Evolutionary conservation across 108 stramenopile genomes (phyloP).

Genomic region (Cylindrotheca fusiformis): DNA sequence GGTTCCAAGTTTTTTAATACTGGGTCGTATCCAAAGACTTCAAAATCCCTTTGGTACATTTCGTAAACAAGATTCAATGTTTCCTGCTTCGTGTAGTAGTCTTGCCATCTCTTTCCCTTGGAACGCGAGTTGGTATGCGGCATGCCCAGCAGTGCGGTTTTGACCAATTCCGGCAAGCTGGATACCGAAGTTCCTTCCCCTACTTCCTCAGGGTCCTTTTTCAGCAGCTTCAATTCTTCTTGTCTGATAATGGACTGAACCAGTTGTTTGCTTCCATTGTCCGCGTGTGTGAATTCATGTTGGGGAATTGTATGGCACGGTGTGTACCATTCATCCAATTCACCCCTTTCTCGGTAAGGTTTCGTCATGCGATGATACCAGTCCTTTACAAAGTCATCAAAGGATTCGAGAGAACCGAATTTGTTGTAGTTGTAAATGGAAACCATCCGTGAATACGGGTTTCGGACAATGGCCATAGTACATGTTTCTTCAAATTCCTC

Average conservation of each 20-base stretch:
- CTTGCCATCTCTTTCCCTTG: conserved; percentile 47
- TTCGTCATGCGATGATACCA: conserved; percentile 46
- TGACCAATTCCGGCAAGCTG: conserved; percentile 33
- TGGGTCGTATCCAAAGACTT: conserved; percentile 48
- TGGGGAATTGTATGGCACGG: conserved; percentile 57
- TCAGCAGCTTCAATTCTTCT: conserved; percentile 53
- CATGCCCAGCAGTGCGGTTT: conserved; percentile 49
- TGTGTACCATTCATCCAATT: conserved; percentile 65
- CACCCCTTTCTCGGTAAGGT: conserved; percentile 44
- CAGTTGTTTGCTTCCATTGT: conserved; percentile 34
- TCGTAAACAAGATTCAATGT: conserved; percentile 59
- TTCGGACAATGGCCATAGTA: conserved; percentile 57
- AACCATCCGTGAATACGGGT: conserved; percentile 67
- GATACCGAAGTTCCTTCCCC: background rate
- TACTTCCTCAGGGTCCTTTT: conserved; percentile 12
- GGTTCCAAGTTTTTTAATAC: conserved; percentile 37
- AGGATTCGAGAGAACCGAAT: conserved; percentile 46
- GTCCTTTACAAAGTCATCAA: conserved; percentile 39
- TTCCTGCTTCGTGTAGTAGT: conserved; percentile 50
- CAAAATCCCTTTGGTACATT: conserved; percentile 59
- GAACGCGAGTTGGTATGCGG: conserved; percentile 45
- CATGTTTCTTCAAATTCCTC: conserved; percentile 44
- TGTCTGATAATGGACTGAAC: conserved; percentile 58
- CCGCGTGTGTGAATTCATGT: conserved; percentile 56
- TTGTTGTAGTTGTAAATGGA: conserved; percentile 63